phyloP scores from a whole-genome alignment of 2,329 filamentous ascomycete genomes.

The Exophiala sp. region DNA sequence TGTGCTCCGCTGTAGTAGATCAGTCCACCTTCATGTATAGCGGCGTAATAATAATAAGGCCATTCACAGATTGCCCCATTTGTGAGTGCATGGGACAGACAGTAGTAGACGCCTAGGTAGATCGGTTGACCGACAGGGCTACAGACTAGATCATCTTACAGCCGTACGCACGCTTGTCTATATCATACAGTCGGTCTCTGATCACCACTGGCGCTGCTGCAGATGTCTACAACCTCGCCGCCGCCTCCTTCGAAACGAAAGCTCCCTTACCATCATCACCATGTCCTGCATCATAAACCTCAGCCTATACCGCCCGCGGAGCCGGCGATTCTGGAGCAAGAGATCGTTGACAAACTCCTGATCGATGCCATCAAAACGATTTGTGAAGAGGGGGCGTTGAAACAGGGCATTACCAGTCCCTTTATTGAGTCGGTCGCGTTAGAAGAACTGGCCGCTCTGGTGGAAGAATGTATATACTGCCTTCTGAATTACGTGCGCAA shows the following conservation, averaged over 20 bases:
- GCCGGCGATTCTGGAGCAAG: constrained; percentile 45
- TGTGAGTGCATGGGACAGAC: no score
- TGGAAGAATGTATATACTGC: constrained; percentile 51
- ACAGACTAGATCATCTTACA: background rate
- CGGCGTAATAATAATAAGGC: no score
- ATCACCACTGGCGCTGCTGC: background rate
- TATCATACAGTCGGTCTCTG: no score
- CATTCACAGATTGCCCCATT: no score
- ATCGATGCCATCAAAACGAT: constrained; percentile 48
- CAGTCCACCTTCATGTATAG: constrained; percentile 7
- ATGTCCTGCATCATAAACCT: constrained; percentile 37
- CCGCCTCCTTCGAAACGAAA: constrained; percentile 22
- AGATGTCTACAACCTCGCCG: constrained; percentile 12
- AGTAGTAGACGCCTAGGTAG: no score
- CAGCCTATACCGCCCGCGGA: constrained; percentile 32
- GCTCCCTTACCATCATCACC: constrained; percentile 40
- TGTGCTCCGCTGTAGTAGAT: constrained; percentile 1
- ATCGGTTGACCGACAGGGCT: no score
- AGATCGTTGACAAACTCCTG: constrained; percentile 50
- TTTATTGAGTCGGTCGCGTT: constrained; percentile 49
- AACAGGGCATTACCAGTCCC: constrained; percentile 29
- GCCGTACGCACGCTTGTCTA: background rate
- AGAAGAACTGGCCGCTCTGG: constrained; percentile 49
- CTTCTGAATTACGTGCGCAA: background rate
- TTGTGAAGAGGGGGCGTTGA: constrained; percentile 26